Conservation (phyloP, 2,329 filamentous ascomycete species). For the Decorospora gaudefroyi region DNA sequence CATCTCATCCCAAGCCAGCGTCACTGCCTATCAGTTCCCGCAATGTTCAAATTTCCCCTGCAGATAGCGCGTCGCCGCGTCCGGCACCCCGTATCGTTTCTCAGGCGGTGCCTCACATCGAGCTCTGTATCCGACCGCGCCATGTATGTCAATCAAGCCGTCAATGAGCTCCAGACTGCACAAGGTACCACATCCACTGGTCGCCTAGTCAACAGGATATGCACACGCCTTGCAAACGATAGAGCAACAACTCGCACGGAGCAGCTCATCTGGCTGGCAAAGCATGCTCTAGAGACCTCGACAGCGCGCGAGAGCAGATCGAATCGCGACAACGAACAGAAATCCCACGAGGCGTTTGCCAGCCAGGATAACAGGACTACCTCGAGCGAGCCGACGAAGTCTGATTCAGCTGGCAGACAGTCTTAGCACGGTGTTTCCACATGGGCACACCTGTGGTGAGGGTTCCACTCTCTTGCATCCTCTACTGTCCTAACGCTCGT, state of each 20-base stretch:
- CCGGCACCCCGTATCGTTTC: not conserved
- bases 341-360: not conserved
- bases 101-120: not conserved
- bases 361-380: not conserved
- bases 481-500: not conserved
- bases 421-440: constrained; percentile 13
- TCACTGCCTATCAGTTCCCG: not conserved
- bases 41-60: constrained; percentile 6
- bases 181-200: constrained; percentile 8
- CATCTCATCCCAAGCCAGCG: not conserved
- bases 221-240: constrained; percentile 3
- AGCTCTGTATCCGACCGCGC: not conserved
- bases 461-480: not conserved
- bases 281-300: constrained; percentile 15
- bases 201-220: constrained; percentile 8
- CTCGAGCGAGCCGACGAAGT: not conserved
- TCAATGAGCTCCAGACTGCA: constrained; percentile 3
- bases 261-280: constrained; percentile 23
- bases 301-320: not conserved
- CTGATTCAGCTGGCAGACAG: not conserved
- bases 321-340: not conserved
- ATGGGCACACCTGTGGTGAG: constrained; percentile 31
- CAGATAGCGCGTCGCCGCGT: not conserved
- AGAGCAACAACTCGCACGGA: constrained; percentile 10
- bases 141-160: constrained; percentile 1